Base-by-base conservation (phyloP, 176 grass and related monocot species). In the Ensete glaucum region DNA sequence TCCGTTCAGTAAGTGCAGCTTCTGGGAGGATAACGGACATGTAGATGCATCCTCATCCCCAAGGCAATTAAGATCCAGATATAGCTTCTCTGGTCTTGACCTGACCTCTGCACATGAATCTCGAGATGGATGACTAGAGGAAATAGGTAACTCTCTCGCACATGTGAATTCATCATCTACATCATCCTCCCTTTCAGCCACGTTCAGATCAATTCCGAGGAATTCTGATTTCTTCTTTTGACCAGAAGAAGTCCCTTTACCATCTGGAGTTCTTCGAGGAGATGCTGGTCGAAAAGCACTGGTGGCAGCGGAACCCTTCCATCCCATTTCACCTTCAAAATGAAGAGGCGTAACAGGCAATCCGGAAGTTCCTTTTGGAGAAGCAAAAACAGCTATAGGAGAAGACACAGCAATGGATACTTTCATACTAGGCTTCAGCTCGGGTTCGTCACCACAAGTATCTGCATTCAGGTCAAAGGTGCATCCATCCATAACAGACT, bases 381-480 rank as follows among this genome's bases (percentile, higher is more conserved):
- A 51, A 77, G 75, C 87, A 87, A 87, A 60, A 63, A 93, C 82
- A 77, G 83, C 81, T 77, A 87, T 69, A 60, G 90, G 87, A n/a
- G 85, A 79, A 50, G 90, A 93, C 15, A 89, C 73, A 76, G 73
- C 85, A 49, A 78, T 49, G 73, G 82, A 80, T 77, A 81, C 72
- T 78, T 77, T 79, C 11, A 23, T 53, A 56, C 16, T 27, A 5
- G 81, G 77, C 81, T 83, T 88, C n/a, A 73, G 64, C 27, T 54
- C 74, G 70, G 27, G 64, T 68, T 90, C 88, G 72, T 85, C 82
- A 0, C 63, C 59, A 50, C 67, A 87, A 58, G 85, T 81, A 60
- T 83, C 80, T 73, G 77, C 76, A 66, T 93, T 89, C 67, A 89
- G 84, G 87, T 93, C 90, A 19, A 93, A 76, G 25, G 50, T 71